Evolutionary conservation across 164 flowering plant species (phyloP), one percentile per base, ranked within the genome.

Genomic region (Sedum album): DNA sequence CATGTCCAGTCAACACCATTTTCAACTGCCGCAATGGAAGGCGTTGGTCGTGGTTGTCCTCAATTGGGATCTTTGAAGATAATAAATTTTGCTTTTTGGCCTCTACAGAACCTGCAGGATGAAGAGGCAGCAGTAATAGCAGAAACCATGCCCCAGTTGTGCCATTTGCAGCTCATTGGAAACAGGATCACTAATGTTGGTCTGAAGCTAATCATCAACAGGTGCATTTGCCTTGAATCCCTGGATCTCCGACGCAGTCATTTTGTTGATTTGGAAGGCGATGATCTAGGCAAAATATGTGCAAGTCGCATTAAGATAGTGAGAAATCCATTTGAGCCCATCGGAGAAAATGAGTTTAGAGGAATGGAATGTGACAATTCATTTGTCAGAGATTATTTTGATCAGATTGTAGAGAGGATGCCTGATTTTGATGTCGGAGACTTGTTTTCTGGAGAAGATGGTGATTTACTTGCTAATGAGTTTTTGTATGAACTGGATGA

Each of bases 181-280:
- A 26, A 71, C 74, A 66, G 63, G 46, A 31, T 75, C 71, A 69
- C 75, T 0, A 69, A 80, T 70, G 68, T 26, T 36, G 83, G 79
- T 23, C 57, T 80, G 68, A 57, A 57, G 77, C 77, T 60, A 77
- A 77, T 68, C 77, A 85, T 80, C 7, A 66, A 75, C 51, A 73
- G 77, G 14, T 80, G 83, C 66, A 67, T 74, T 28, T 70, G 66
- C 21, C 77, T 80, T 46, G 79, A 75, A 61, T 75, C 75, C 13
- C 80, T 80, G 36, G 80, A 80, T 57, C 13, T 80, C 6, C 76
- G 79, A 35, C 79, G 73, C 46, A 83, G 89, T 70, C 79, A 73
- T 51, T 73, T 72, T 65, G 53, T 85, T 17, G 61, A 69, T 66
- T 71, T 82, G 55, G 48, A 36, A n/a, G 70, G n/a, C n/a, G n/a